Conservation (phyloP, 176 grass and related monocot species). For the Hordeum marinum region DNA sequence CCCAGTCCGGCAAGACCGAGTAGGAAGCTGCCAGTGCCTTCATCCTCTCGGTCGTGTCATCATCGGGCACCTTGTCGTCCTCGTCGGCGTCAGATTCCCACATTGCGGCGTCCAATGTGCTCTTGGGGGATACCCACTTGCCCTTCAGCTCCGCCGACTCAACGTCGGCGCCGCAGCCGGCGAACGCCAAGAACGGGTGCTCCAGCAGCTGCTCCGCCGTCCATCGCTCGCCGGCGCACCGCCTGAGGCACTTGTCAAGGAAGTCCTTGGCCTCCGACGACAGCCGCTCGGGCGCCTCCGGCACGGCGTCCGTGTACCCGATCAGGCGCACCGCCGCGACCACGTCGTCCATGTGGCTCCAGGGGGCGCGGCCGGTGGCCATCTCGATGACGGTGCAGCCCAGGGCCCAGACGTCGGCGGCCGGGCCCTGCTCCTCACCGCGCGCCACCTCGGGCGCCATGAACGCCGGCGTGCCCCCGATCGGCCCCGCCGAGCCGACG, state of each 20-base stretch:
- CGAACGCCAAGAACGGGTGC: constrained; percentile 52
- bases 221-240: constrained; percentile 46
- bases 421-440: constrained; percentile 63
- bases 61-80: constrained; percentile 3
- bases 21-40: neutral
- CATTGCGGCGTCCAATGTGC: constrained; percentile 55
- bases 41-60: constrained; percentile 33
- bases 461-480: constrained; percentile 81
- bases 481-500: neutral
- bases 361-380: constrained; percentile 59
- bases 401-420: constrained; percentile 79
- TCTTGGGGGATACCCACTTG: constrained; percentile 82
- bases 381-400: constrained; percentile 80
- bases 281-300: constrained; percentile 40
- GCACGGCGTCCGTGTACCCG: constrained; percentile 65
- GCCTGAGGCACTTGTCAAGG: constrained; percentile 56
- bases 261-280: constrained; percentile 69
- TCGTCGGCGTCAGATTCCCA: constrained; percentile 54
- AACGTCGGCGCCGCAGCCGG: constrained; percentile 23
- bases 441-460: constrained; percentile 91
- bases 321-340: constrained; percentile 53
- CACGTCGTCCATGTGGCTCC: constrained; percentile 33
- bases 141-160: constrained; percentile 44
- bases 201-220: constrained; percentile 57
- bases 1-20: constrained; percentile 41